A percentile compares a stretch with the other conserved stretches of the same genome.
Conservation (phyloP, 1,284 basidiomycete genomes). For the Ustilago nuda region DNA sequence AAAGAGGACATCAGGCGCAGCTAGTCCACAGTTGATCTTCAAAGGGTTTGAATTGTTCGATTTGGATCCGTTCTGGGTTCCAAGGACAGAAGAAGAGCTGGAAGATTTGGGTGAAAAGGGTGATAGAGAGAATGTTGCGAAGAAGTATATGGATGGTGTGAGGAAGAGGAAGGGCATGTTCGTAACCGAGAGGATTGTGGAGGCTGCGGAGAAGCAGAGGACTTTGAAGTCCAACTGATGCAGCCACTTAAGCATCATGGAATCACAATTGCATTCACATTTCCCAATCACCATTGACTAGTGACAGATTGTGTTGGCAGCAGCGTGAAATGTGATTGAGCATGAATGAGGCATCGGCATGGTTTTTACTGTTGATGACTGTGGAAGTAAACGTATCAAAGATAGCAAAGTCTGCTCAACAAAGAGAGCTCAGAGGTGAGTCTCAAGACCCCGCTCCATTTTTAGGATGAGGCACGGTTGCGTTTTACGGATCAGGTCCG, state of each 20-base stretch:
- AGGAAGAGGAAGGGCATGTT: constrained; percentile 71
- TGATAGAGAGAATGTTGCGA: constrained; percentile 92
- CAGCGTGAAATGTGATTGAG: background rate
- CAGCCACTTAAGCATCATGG: background rate
- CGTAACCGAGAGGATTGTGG: constrained; percentile 61
- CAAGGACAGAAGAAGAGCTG: constrained; percentile 95
- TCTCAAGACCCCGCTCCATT: background rate
- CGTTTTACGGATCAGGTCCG: background rate
- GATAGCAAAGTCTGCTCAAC: background rate
- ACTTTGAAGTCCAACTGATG: constrained; percentile 65
- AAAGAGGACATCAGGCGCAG: constrained; percentile 94
- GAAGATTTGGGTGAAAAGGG: constrained; percentile 97
- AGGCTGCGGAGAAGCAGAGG: constrained; percentile 67
- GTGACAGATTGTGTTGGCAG: background rate
- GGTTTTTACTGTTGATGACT: too few species aligned
- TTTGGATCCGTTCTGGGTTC: constrained; percentile 96
- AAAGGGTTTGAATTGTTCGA: constrained; percentile 75
- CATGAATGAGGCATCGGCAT: background rate
- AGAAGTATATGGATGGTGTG: constrained; percentile 91
- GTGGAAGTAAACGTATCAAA: background rate
- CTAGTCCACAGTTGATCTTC: constrained; percentile 95
- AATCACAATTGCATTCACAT: background rate
- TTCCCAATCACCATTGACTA: background rate
- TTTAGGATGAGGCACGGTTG: background rate
- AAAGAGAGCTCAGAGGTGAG: background rate